Base-by-base conservation (phyloP, 1,284 basidiomycete genomes). In the Lentinula novae-zelandiae region DNA sequence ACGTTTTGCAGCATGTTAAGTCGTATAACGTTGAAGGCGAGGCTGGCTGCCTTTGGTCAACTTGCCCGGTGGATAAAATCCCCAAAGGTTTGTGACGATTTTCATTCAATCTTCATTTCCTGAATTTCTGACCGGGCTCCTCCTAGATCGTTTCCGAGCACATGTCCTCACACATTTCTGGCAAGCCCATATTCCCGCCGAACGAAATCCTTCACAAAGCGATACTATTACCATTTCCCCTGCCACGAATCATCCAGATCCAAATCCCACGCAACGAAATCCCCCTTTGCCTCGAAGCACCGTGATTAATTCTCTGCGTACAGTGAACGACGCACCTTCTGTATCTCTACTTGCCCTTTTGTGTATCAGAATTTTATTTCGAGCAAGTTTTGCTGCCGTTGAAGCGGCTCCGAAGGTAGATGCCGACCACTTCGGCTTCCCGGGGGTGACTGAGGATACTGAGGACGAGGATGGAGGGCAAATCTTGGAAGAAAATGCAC, bases 391-490 rank as follows among this genome's bases (percentile, higher is more conserved):
- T 66, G 86, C 87, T 13, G 82, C 87, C 2, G 71, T 74, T 12
- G 89, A 90, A 63, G 80, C 81, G 33, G 90, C 90, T 0, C 90
- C 90, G 13, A 79, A 87, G 12, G 83, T 80, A 2, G 90, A 92
- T 68, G 86, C 81, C 8, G 87, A 92, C 63, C 89, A 90, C 66
- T 93, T 92, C 71, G 90, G 90, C 2, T 93, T 93, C 71, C 91
- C 90, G 5, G 90, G 88, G 0, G 58, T 87, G 52, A 77, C 88
- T 40, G 87, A 89, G 64, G 88, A 90, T 17, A 76, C 78, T 10
- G 85, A 83, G 10, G 87, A 86, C 15, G 75, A 79, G 51, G 82
- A 83, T 48, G 72, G 67, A 9, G 66, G 70, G 39, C 76, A 78
- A 57, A 68, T 69, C 27, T 69, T 67, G 60, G 73, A 71, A 68